These are phyloP conservation scores for Yarrowia sp. DNA, from an alignment of 805 yeast species.

Conservation along the genomic window DNA sequence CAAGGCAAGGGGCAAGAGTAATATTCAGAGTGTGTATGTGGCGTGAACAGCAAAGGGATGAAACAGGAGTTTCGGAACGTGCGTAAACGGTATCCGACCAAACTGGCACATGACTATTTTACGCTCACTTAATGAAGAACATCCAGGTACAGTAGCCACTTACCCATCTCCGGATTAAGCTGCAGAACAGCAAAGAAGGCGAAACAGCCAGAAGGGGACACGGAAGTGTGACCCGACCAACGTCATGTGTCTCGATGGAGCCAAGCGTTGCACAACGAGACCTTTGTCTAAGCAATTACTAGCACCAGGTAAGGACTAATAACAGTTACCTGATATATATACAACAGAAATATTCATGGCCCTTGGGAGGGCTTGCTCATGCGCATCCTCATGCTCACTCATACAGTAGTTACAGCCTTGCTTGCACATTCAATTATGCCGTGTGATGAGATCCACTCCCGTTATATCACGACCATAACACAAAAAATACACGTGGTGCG, in stretches of 20 bases:
- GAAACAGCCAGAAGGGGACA: not conserved
- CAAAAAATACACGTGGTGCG: constrained; percentile 2
- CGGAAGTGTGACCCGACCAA: not conserved
- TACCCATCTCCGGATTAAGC: not conserved
- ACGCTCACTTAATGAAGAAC: too few species aligned
- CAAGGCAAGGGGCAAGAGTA: not conserved
- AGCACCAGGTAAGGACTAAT: not conserved
- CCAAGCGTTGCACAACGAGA: not conserved
- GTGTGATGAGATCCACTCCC: not conserved
- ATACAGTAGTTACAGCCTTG: too few species aligned
- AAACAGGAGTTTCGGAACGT: not conserved
- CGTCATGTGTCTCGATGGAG: not conserved
- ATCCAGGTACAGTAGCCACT: too few species aligned
- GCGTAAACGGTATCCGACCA: not conserved
- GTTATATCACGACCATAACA: not conserved
- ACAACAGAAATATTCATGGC: too few species aligned
- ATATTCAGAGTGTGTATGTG: not conserved
- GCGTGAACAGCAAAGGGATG: not conserved
- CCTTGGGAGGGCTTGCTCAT: too few species aligned
- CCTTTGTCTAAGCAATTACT: too few species aligned
- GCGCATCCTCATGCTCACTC: too few species aligned
- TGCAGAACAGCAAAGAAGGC: constrained; percentile 8
- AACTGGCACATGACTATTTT: not conserved
- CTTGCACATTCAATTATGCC: too few species aligned
- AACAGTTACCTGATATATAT: too few species aligned